These are phyloP conservation scores for Yamadazyma tumulicola DNA, from an alignment of 805 yeast species.

Conservation along the genomic window DNA sequence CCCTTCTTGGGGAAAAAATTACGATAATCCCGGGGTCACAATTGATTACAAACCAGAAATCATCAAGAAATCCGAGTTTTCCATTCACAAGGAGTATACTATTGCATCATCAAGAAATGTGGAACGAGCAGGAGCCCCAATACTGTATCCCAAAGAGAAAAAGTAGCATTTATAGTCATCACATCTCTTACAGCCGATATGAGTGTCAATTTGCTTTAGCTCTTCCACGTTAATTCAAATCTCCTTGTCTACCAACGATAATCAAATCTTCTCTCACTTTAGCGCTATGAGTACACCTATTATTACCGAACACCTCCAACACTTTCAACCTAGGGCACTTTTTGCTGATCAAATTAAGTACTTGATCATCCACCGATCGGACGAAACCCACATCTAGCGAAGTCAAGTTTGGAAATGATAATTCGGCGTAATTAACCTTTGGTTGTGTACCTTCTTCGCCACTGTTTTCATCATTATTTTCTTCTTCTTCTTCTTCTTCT, in stretches of 20 bases:
- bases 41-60: constrained; percentile 34
- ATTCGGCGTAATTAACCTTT: constrained; percentile 15
- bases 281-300: constrained; percentile 59
- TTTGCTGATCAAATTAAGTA: constrained; percentile 53
- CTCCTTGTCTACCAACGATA: constrained; percentile 74
- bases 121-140: constrained; percentile 49
- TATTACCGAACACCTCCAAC: constrained; percentile 79
- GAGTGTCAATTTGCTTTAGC: too few species aligned
- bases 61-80: constrained; percentile 24
- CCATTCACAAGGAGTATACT: too few species aligned
- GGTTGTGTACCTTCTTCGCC: constrained; percentile 8
- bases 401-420: constrained; percentile 55
- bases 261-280: constrained; percentile 50
- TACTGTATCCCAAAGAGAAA: constrained; percentile 23
- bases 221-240: constrained; percentile 35
- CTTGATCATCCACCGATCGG: constrained; percentile 66
- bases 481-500: constrained; percentile 5
- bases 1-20: constrained; percentile 15
- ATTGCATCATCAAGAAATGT: constrained; percentile 54
- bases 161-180: too few species aligned
- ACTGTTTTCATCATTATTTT: constrained; percentile 4
- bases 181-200: too few species aligned
- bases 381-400: constrained; percentile 78
- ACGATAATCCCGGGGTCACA: constrained; percentile 33
- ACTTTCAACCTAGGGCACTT: constrained; percentile 61